phyloP scores from a whole-genome alignment of 345 rosid genomes.

The Eucalyptus cloeziana region DNA sequence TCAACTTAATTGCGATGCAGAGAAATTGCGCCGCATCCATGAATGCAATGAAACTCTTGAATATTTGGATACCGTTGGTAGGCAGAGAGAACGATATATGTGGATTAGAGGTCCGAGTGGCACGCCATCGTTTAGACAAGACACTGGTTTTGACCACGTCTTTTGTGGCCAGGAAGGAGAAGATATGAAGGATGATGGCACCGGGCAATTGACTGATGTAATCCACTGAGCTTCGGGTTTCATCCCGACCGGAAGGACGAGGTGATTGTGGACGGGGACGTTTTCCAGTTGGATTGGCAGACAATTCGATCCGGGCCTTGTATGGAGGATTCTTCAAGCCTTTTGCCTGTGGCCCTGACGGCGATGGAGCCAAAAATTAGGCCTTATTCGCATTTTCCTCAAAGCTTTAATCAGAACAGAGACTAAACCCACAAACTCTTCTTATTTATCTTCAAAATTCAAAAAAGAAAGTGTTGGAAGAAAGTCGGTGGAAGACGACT shows the following conservation, averaged over 20 bases:
- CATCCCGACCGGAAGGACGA: not conserved
- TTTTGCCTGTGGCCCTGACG: no score
- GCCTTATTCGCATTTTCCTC: no score
- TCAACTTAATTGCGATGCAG: no score
- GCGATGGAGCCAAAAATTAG: no score
- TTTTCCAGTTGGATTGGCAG: no score
- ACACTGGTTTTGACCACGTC: not conserved
- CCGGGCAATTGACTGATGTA: not conserved
- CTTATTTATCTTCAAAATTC: no score
- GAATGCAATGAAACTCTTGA: not conserved
- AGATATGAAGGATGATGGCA: not conserved
- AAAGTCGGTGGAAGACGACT: no score
- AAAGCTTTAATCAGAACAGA: no score
- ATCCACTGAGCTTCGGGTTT: not conserved
- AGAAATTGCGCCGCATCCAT: accelerated
- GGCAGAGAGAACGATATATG: not conserved
- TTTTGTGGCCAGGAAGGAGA: not conserved
- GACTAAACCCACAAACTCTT: no score
- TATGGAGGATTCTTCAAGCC: no score
- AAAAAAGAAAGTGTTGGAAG: not conserved
- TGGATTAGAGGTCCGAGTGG: not conserved
- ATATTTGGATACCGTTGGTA: no score
- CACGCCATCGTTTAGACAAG: not conserved
- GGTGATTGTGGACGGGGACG: not conserved
- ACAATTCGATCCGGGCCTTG: no score